Conservation (phyloP, 495 filamentous ascomycete species). For the Penicillium salamii region DNA sequence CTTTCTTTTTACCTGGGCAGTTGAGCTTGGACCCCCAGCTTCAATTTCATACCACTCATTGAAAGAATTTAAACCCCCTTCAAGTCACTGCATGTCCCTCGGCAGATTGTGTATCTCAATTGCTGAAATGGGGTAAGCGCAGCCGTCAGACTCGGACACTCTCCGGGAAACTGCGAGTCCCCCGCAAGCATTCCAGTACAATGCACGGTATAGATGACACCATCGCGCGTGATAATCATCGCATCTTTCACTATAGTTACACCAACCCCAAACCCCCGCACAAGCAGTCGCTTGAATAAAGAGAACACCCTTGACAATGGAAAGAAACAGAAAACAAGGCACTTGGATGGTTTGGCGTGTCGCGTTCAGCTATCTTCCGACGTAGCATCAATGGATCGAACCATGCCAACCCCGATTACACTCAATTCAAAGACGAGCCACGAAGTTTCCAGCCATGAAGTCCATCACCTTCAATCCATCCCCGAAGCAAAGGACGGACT, state of each 20-base stretch:
- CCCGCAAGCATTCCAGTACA: not conserved
- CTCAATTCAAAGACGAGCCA: not conserved
- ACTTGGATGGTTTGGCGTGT: too few species aligned
- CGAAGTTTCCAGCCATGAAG: not conserved
- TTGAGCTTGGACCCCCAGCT: not conserved
- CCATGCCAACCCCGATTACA: not conserved
- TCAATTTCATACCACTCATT: too few species aligned
- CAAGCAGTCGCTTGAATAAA: not conserved
- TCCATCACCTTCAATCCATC: not conserved
- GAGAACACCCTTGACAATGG: not conserved
- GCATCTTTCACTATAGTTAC: constrained; percentile 1
- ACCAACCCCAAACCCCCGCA: not conserved
- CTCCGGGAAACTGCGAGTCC: not conserved
- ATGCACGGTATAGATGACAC: not conserved
- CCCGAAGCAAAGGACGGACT: not conserved
- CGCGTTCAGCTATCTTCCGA: not conserved
- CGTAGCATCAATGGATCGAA: not conserved
- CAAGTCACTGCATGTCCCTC: too few species aligned
- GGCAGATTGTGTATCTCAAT: not conserved
- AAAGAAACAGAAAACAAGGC: too few species aligned
- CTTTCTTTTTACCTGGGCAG: not conserved
- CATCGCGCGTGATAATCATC: constrained; percentile 5
- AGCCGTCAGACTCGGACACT: not conserved
- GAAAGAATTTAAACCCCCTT: too few species aligned
- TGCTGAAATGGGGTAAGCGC: not conserved